A percentile compares a stretch with the other conserved stretches of the same genome.
These are phyloP conservation scores for Mycena haematopus DNA, from an alignment of 768 basidiomycete genomes.

Conservation along the genomic window DNA sequence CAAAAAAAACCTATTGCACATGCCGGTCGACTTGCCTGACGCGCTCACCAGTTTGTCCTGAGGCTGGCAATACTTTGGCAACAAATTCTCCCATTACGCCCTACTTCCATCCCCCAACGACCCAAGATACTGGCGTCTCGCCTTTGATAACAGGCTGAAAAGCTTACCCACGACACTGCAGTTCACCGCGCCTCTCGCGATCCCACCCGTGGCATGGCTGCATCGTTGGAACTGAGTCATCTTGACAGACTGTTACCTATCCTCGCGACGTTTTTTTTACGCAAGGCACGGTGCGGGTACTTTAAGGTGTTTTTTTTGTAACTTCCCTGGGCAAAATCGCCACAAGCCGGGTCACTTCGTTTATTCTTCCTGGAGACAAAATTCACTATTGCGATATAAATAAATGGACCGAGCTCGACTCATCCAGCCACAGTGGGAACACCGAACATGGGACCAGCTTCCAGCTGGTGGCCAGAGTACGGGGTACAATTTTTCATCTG, in stretches of 20 bases:
- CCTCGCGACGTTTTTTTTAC: too few relatives aligned
- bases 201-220: neutral
- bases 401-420: neutral
- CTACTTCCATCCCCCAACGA: too few relatives aligned
- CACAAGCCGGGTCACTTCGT: too few relatives aligned
- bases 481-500: neutral
- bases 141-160: too few relatives aligned
- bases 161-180: neutral
- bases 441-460: neutral
- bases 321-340: too few relatives aligned
- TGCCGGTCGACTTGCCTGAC: too few relatives aligned
- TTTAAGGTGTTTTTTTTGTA: neutral
- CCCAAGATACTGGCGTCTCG: too few relatives aligned
- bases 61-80: too few relatives aligned
- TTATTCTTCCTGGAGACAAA: neutral
- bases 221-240: neutral
- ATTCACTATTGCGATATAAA: neutral
- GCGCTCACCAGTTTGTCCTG: too few relatives aligned
- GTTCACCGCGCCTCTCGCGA: neutral
- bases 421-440: neutral
- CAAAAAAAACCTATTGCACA: too few relatives aligned
- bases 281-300: neutral
- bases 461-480: neutral
- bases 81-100: too few relatives aligned
- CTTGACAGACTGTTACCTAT: too few relatives aligned